Evolutionary conservation across 2,329 filamentous ascomycete genomes (phyloP), one percentile per base, ranked within the genome.

Genomic region (Colletotrichum sp.): DNA sequence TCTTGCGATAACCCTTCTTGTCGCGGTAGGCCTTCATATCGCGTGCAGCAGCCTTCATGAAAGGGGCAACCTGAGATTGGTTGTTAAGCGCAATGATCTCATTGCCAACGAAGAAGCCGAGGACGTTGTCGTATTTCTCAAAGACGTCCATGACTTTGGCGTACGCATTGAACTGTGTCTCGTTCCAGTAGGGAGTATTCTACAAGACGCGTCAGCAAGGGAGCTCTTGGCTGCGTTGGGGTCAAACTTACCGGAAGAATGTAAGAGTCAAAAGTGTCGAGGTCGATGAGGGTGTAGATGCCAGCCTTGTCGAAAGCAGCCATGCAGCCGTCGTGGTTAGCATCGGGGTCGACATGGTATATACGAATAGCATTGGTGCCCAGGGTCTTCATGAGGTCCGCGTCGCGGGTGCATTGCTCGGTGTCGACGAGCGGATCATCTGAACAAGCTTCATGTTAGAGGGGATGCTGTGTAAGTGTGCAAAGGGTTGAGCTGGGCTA

Each of bases 71-170:
- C 30, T 85, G 82, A 52, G 90, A 92, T 81, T 92, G 88, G 78
- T 89, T 88, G 76, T 86, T 86, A 62, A 86, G 88, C 55, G 93
- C 94, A 80, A 98, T 92, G 76, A 97, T 94, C 84, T 98, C 96
- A 82, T 98, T 98, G 78, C 95, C 96, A 75, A 98, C 90, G 80
- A 98, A 96, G 84, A 97, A 94, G 62, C 95, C 95, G 13, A 95
- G 92, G 2, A 94, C 90, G 83, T 98, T 98, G 85, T 96, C 91
- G 83, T 94, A 98, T 65, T 89, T 85, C 61, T 94, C 90, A 84
- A 97, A 96, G 39, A 91, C 89, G 82, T 98, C 95, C 88, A 97
- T 91, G 79, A 96, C 94, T 68, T 89, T 89, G 62, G 90, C 86
- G 84, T 95, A 97, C 34, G 89, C 89, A 72, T 93, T 87, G 79